Base-by-base conservation (phyloP, 495 filamentous ascomycete genomes). In the Penicillium dipodomyicola region DNA sequence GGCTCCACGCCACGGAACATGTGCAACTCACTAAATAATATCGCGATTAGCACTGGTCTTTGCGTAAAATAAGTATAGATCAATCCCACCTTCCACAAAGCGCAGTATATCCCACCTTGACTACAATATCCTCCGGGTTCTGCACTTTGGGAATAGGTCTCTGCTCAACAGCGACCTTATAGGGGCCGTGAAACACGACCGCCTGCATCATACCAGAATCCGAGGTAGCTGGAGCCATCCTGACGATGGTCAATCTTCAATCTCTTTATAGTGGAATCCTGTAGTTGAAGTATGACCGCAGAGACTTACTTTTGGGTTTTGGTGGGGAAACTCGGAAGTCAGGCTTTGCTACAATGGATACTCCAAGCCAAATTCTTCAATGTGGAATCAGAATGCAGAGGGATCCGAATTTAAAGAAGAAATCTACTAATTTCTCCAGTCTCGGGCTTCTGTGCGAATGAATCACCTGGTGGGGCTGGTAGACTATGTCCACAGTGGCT, bases 61-160 rank as follows among this genome's bases (percentile, higher is more conserved):
- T 33, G 48, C 17, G 3, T 8, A 27, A 39, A 20, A 29, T 23
- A 19, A 14, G 37, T 39, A 39, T 58, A 42, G 19, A 22, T 44
- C 19, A 51, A 60, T 78, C 83, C 68, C 74, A 92, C 91, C 89
- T 92, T 62, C 93, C 93, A 72, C 93, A 97, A 40, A 97, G 82
- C 23, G 90, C 93, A 15, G 92, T 91, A 65, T 89, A 87, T 50
- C 81, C 80, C 46, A 96, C 90, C 71, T 92, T 93, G 58, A 96
- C 84, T 52, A 97, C 84, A 52, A 91, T 81, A 73, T 97, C 93
- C 51, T 79, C 84, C 12, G 83, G 74, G 29, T 90, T 79, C 60
- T 87, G 75, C 52, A 97, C 83, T 9, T 68, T 67, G n/a, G 80
- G 80, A 41, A 81, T 75, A 2, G 77, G 77, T 30, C 75, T 59